Evolutionary conservation across 208 protist species (phyloP).

Genomic region (Leishmania mexicana): DNA sequence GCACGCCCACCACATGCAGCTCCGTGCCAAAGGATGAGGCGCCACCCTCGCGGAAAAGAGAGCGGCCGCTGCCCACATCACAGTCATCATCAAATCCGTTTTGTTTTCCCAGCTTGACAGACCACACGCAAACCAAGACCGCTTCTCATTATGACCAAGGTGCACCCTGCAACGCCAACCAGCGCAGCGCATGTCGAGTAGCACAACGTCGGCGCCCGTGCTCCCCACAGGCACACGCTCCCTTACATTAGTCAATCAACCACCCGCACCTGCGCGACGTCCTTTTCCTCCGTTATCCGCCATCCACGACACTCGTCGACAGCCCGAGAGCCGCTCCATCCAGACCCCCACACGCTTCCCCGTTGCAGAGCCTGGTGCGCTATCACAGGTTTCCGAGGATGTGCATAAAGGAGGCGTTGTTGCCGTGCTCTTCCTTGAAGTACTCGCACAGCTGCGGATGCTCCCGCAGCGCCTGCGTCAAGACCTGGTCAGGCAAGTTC

Average conservation of each 20-base stretch:
- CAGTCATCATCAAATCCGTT: background rate
- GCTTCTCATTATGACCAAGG: background rate
- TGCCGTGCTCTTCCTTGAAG: constrained; percentile 75
- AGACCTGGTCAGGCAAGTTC: constrained; percentile 74
- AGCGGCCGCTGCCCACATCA: background rate
- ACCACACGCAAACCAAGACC: background rate
- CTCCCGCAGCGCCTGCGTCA: constrained; percentile 62
- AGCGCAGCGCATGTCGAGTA: background rate
- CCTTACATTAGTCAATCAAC: constrained; percentile 1
- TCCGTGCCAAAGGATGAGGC: background rate
- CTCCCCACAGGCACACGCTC: background rate
- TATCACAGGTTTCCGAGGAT: constrained; percentile 58
- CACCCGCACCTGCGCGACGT: background rate
- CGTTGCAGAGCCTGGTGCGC: background rate
- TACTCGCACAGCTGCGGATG: constrained; percentile 44
- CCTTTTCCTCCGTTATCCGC: background rate
- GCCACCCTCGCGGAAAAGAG: background rate
- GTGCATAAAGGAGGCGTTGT: constrained; percentile 79
- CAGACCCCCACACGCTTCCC: background rate
- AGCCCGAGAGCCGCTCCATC: too few relatives aligned
- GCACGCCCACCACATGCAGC: background rate
- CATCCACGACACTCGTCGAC: background rate
- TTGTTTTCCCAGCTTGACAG: background rate
- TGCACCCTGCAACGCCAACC: background rate
- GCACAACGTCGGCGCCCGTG: background rate